Base-by-base conservation (phyloP, 495 filamentous ascomycete species). In the Aspergillus mulundensis region DNA sequence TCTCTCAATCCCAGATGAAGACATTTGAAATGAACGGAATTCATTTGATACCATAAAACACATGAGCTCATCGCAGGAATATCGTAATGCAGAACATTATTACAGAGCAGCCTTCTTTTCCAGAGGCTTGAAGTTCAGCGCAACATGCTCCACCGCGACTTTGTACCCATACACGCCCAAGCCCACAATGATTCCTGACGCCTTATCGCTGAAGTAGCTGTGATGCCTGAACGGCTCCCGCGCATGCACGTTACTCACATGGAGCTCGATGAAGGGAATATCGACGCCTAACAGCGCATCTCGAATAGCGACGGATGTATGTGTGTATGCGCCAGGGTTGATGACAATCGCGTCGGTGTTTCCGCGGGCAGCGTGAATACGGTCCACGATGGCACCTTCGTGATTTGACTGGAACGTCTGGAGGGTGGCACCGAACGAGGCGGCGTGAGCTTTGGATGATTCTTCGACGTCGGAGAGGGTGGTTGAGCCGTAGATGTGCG, bases 191-290 rank as follows among this genome's bases (percentile, higher is more conserved):
- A 87, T 78, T 0, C 79, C 85, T 43, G 77, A 75, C 12, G 87
- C 87, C 71, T 87, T 88, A 68, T 90, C 87, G 60, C 80, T 84
- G 39, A 89, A 75, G 61, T 83, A 88, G 52, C 82, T 85, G 42
- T 86, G 81, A 54, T 83, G 75, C 54, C 86, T 72, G 58, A 75
- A 89, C 8, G 74, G 58, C 72, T 88, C 86, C 11, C 87, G 66
- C 47, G 78, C 78, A 67, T 90, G 84, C 7, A 88, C 77, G 67
- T 89, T 89, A 41, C 70, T 83, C 49, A 87, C 78, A 68, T 90
- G 87, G 14, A 87, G 61, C 74, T 90, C 87, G 34, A 90, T 76
- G 56, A 89, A 89, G 0, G 86, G 85, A 21, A 87, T 83, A 7
- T 63, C 70, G 0, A 88, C 82, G 12, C 79, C 84, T 7, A 83